These are phyloP conservation scores for Neurospora tetraspora DNA, from an alignment of 495 filamentous ascomycete species.

Conservation along the genomic window DNA sequence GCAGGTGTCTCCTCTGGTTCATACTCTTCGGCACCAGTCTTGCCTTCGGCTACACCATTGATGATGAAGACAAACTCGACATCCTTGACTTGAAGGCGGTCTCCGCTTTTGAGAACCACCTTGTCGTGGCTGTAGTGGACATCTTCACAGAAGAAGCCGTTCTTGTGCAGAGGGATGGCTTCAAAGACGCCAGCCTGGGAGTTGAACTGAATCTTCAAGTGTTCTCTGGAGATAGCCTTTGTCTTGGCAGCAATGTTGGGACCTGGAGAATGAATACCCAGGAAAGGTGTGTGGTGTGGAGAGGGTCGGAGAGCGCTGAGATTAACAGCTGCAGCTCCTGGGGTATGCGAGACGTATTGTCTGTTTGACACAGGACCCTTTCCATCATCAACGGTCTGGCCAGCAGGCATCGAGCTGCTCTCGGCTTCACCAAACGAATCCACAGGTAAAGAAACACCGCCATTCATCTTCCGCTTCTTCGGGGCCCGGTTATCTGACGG, in stretches of 20 bases:
- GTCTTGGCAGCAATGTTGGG: conserved; percentile 46
- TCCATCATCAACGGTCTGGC: conserved; percentile 11
- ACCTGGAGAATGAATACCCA: conserved; percentile 70
- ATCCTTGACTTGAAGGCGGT: conserved; percentile 68
- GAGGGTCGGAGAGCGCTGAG: conserved; percentile 42
- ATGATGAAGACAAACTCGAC: conserved; percentile 65
- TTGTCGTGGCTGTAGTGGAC: conserved; percentile 53
- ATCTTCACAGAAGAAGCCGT: conserved; percentile 77
- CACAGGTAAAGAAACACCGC: neutral
- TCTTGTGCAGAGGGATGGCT: conserved; percentile 70
- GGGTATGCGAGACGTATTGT: conserved; percentile 41
- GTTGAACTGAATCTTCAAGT: conserved; percentile 77
- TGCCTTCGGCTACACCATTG: conserved; percentile 59
- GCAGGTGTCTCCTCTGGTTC: conserved; percentile 24
- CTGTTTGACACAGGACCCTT: conserved; percentile 28
- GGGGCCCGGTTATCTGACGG: conserved; percentile 13
- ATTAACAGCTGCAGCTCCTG: conserved; percentile 40
- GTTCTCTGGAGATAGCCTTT: conserved; percentile 74
- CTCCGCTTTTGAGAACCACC: conserved; percentile 59
- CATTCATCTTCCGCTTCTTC: conserved; percentile 29
- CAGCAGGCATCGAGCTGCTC: conserved; percentile 14
- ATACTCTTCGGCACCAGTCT: conserved; percentile 52
- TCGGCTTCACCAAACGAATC: neutral
- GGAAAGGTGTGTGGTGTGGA: conserved; percentile 58
- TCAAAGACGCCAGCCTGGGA: conserved; percentile 64